Conservation (phyloP, 2,329 filamentous ascomycete species). For the Trichoderma sp. region DNA sequence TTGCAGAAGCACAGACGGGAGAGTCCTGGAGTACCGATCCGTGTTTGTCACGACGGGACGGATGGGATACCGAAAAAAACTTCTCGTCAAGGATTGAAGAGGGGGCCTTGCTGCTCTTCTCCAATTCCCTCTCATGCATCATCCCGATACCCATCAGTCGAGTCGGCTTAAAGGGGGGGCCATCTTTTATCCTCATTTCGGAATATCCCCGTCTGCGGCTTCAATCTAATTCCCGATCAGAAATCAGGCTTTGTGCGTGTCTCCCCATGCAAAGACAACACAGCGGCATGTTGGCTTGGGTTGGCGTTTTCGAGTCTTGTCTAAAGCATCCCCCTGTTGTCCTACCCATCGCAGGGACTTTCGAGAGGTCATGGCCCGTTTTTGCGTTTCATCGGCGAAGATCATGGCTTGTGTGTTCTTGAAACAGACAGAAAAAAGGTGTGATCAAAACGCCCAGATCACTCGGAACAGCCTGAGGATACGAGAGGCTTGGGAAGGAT, state of each 20-base stretch:
- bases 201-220: not conserved
- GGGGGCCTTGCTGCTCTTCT: not conserved
- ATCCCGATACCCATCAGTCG: not conserved
- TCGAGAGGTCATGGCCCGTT: not conserved
- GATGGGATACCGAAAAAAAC: not conserved
- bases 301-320: not conserved
- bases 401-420: not conserved
- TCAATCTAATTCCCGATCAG: not conserved
- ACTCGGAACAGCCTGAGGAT: not conserved
- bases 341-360: not conserved
- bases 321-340: not conserved
- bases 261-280: not conserved
- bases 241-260: not conserved
- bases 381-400: not conserved
- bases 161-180: not conserved
- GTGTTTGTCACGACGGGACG: constrained; percentile 4
- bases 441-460: not conserved
- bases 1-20: not conserved
- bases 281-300: not conserved
- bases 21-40: not conserved
- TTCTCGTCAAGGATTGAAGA: not conserved
- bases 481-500: not conserved
- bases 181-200: not conserved
- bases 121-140: constrained; percentile 1
- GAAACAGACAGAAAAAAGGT: not conserved